Conservation (phyloP, 2,329 filamentous ascomycete genomes). For the Monosporascus sp. region DNA sequence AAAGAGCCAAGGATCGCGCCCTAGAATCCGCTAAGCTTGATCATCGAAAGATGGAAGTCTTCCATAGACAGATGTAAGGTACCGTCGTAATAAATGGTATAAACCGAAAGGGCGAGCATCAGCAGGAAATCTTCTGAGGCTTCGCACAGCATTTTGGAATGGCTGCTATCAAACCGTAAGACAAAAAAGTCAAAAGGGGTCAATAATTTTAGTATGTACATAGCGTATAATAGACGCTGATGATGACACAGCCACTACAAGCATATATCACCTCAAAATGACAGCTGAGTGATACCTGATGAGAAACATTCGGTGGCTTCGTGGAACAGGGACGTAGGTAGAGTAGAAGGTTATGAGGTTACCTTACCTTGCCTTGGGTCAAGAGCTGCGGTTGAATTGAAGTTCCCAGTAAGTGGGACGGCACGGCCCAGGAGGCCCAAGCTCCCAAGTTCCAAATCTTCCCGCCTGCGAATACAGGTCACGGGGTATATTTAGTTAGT, state of each 20-base stretch:
- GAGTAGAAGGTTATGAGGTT: background rate
- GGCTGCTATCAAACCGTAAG: background rate
- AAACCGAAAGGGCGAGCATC: background rate
- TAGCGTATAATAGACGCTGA: background rate
- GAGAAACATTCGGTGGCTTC: background rate
- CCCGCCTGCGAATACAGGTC: no score
- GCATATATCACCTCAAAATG: background rate
- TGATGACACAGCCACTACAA: background rate
- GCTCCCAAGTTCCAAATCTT: background rate
- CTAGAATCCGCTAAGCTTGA: background rate
- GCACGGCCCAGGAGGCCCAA: background rate
- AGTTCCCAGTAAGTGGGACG: background rate
- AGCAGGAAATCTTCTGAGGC: background rate
- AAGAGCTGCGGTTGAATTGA: background rate
- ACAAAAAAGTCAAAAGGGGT: background rate
- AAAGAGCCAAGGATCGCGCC: background rate
- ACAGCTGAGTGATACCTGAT: background rate
- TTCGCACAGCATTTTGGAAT: background rate
- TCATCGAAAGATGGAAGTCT: no score
- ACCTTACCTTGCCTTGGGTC: background rate
- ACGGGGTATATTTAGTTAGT: no score
- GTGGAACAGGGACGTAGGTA: background rate
- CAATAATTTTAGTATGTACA: background rate
- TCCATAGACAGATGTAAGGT: no score
- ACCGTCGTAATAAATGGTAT: no score